Evolutionary conservation across 2,329 filamentous ascomycete species (phyloP).

Genomic region (Fusarium hostae): DNA sequence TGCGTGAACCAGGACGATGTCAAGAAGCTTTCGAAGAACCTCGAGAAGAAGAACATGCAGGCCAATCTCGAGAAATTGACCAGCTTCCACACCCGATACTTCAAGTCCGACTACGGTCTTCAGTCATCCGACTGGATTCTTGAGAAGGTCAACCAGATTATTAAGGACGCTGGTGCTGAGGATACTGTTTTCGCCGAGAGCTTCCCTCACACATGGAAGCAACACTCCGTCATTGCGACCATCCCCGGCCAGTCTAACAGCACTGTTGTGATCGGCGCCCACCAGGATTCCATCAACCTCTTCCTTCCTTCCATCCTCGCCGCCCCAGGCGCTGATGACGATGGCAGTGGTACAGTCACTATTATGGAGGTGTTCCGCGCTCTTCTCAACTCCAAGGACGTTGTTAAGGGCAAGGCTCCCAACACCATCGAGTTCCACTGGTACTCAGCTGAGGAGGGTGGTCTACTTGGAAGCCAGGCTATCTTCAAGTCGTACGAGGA

Average conservation of each 20-base stretch:
- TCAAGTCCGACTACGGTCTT: slow-evolving; percentile 79
- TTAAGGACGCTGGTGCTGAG: slow-evolving; percentile 76
- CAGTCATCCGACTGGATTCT: slow-evolving; percentile 91
- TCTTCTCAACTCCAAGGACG: slow-evolving; percentile 76
- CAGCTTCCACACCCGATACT: slow-evolving; percentile 84
- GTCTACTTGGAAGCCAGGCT: slow-evolving; percentile 86
- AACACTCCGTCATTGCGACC: slow-evolving; percentile 90
- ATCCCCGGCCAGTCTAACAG: slow-evolving; percentile 87
- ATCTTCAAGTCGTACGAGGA: slow-evolving; percentile 87
- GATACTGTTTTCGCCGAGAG: slow-evolving; percentile 75
- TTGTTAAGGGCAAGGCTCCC: slow-evolving; percentile 75
- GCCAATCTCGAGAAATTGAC: slow-evolving; percentile 82
- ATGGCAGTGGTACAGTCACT: slow-evolving; percentile 91
- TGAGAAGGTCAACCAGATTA: slow-evolving; percentile 75
- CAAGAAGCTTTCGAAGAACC: slow-evolving; percentile 70
- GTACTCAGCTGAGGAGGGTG: slow-evolving; percentile 92
- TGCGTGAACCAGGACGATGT: slow-evolving; percentile 74
- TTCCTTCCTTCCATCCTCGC: slow-evolving; percentile 85
- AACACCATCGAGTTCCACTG: slow-evolving; percentile 98
- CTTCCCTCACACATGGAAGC: slow-evolving; percentile 87
- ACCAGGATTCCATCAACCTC: slow-evolving; percentile 95
- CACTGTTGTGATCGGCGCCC: slow-evolving; percentile 89
- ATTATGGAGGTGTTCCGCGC: slow-evolving; percentile 91
- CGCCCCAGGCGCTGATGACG: slow-evolving; percentile 94
- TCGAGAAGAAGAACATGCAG: slow-evolving; percentile 81